Conservation (phyloP, 108 stramenopile species). For the Cyclostephanos invisitatus region DNA sequence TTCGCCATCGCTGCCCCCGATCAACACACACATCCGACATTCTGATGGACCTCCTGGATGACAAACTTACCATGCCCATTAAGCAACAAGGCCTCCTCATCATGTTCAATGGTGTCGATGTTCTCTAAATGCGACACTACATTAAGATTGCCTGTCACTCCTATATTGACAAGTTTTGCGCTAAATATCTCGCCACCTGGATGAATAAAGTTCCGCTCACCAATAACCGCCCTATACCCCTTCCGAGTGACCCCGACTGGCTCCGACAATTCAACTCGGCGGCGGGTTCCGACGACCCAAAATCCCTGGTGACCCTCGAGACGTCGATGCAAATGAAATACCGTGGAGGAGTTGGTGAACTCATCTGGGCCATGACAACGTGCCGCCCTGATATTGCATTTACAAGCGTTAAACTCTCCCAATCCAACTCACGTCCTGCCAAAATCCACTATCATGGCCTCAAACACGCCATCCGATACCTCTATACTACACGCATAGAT, state of each 20-base stretch:
- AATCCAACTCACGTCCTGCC: constrained; percentile 2
- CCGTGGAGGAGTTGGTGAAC: constrained; percentile 43
- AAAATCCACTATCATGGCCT: constrained; percentile 5
- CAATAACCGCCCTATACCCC: not conserved
- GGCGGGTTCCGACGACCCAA: not conserved
- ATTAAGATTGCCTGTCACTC: constrained; percentile 33
- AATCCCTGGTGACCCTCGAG: constrained; percentile 5
- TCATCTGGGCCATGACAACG: constrained; percentile 15
- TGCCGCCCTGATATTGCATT: too few relatives aligned
- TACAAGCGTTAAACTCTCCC: too few relatives aligned
- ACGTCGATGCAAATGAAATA: constrained; percentile 28
- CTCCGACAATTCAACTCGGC: too few relatives aligned
- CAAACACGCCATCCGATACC: not conserved
- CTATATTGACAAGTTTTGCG: constrained; percentile 24
- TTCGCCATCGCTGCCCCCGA: constrained; percentile 28
- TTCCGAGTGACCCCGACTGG: too few relatives aligned
- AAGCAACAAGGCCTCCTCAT: constrained; percentile 33
- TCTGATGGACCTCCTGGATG: constrained; percentile 5
- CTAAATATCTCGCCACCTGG: constrained; percentile 12
- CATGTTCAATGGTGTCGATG: constrained; percentile 45
- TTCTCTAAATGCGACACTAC: constrained; percentile 26
- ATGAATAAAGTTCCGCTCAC: constrained; percentile 13
- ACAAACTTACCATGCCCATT: constrained; percentile 5
- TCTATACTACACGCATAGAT: constrained; percentile 2
- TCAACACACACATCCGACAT: not conserved